phyloP scores from a whole-genome alignment of 345 rosid species.

The Syzygium jambos region DNA sequence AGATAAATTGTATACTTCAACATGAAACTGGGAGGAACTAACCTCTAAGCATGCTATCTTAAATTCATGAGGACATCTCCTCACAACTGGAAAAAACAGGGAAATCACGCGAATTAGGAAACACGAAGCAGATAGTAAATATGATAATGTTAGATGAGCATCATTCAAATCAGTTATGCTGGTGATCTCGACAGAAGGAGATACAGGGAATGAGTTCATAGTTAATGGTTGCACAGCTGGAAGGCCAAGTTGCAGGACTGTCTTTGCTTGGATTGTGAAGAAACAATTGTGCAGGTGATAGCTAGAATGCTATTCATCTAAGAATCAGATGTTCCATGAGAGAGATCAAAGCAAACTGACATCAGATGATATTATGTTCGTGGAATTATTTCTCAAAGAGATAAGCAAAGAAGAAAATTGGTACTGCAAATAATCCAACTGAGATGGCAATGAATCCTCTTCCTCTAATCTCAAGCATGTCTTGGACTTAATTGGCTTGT shows the following conservation, averaged over 20 bases:
- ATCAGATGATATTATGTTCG: background rate
- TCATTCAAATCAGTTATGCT: background rate
- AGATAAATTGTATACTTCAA: background rate
- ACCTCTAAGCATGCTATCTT: conserved; percentile 98
- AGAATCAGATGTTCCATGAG: background rate
- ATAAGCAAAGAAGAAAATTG: background rate
- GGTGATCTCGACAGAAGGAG: background rate
- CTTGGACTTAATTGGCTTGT: background rate
- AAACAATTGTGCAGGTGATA: background rate
- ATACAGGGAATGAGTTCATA: background rate
- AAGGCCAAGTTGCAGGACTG: background rate
- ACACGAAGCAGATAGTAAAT: background rate
- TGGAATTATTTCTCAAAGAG: background rate
- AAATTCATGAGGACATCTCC: conserved; percentile 97
- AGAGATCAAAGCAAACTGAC: background rate
- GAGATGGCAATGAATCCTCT: background rate
- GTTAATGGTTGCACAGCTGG: background rate
- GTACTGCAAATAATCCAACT: background rate
- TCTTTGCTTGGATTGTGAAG: background rate
- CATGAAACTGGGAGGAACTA: conserved; percentile 3
- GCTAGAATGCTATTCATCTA: background rate
- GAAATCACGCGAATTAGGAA: background rate
- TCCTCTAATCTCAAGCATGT: background rate
- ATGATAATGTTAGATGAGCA: background rate
- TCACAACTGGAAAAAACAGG: conserved; percentile 50